Conservation (phyloP, 192 early-diverging fungal species). For the Coemansia asiatica region DNA sequence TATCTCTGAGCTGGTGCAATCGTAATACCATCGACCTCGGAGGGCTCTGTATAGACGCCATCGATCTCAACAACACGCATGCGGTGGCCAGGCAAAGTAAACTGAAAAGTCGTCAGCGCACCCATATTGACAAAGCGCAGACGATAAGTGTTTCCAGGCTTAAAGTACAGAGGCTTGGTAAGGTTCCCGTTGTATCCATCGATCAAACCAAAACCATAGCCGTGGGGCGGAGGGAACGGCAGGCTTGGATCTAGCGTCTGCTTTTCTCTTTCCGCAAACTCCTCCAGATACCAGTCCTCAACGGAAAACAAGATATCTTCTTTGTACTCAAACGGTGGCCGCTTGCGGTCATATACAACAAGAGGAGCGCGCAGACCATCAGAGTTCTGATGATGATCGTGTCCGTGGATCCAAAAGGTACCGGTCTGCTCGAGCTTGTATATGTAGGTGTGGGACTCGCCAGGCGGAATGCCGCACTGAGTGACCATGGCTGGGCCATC, state of each 20-base stretch:
- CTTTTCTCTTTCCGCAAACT: constrained; percentile 55
- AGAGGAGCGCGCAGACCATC: constrained; percentile 75
- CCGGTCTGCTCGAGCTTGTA: constrained; percentile 66
- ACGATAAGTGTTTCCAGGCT: constrained; percentile 74
- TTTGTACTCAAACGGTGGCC: constrained; percentile 59
- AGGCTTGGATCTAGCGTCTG: constrained; percentile 53
- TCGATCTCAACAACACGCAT: constrained; percentile 80
- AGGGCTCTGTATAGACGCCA: constrained; percentile 62
- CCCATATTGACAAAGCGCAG: constrained; percentile 77
- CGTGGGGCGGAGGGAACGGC: constrained; percentile 60
- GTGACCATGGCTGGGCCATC: constrained; percentile 70
- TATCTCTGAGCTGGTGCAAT: constrained; percentile 72
- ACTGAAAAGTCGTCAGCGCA: constrained; percentile 65
- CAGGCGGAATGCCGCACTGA: constrained; percentile 74
- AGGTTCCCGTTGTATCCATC: constrained; percentile 51
- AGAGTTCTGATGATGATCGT: constrained; percentile 69
- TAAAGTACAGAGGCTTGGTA: constrained; percentile 59
- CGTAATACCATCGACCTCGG: constrained; percentile 56
- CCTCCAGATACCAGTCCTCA: constrained; percentile 69
- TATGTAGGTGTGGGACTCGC: constrained; percentile 63
- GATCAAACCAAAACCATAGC: constrained; percentile 52
- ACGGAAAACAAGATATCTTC: constrained; percentile 62
- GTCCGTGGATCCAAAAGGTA: constrained; percentile 82
- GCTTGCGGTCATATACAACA: constrained; percentile 60
- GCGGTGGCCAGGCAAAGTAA: constrained; percentile 73